Percentiles rank a stretch among this genome's conserved stretches.
These are phyloP conservation scores for Penicillium goetzii DNA, from an alignment of 495 filamentous ascomycete species.

Conservation along the genomic window DNA sequence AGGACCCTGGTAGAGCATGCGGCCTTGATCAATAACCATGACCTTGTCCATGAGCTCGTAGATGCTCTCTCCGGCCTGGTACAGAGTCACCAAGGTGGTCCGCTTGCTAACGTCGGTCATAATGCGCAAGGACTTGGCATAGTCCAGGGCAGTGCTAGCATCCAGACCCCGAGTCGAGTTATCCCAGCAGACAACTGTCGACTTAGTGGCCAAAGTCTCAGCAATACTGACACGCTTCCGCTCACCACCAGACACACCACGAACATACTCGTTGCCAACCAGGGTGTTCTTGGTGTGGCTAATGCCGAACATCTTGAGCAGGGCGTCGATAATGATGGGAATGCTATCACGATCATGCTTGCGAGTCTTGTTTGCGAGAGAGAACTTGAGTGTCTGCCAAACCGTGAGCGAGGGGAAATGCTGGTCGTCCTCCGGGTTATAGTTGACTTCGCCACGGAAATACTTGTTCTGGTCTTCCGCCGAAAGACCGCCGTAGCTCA, in stretches of 20 bases:
- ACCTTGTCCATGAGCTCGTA: conserved; percentile 84
- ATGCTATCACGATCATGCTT: conserved; percentile 70
- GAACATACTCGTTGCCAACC: conserved; percentile 82
- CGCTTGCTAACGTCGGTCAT: conserved; percentile 83
- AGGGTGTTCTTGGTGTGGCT: conserved; percentile 79
- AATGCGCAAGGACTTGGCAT: conserved; percentile 73
- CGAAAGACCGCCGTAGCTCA: conserved; percentile 77
- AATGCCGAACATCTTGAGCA: conserved; percentile 77
- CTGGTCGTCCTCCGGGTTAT: conserved; percentile 80
- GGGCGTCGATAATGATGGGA: conserved; percentile 63
- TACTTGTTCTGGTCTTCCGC: conserved; percentile 67
- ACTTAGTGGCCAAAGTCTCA: conserved; percentile 69
- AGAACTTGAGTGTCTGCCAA: conserved; percentile 80
- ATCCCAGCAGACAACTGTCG: conserved; percentile 67
- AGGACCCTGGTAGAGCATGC: conserved; percentile 67
- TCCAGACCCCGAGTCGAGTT: conserved; percentile 84
- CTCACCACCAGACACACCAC: conserved; percentile 74
- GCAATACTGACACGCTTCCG: conserved; percentile 73
- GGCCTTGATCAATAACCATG: conserved; percentile 66
- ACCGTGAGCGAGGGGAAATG: conserved; percentile 81
- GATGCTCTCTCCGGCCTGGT: conserved; percentile 83
- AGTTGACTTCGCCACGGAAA: conserved; percentile 81
- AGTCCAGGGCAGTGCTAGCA: conserved; percentile 78
- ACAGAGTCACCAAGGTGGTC: conserved; percentile 82
- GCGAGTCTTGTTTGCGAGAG: conserved; percentile 81